phyloP scores from a whole-genome alignment of 1,284 basidiomycete genomes.

The Athelia sp. region DNA sequence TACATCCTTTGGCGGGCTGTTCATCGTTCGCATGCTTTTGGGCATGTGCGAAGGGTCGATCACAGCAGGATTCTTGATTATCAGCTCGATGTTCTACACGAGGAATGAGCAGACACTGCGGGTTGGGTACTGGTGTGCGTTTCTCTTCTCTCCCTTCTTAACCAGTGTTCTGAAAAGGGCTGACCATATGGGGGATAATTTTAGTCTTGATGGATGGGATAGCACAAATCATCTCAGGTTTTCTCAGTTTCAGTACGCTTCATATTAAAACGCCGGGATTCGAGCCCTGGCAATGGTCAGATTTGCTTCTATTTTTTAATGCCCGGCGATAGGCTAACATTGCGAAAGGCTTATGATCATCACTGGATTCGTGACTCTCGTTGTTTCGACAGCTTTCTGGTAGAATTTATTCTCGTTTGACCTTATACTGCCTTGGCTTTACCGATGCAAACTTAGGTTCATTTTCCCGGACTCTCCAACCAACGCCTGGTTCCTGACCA shows the following conservation, averaged over 20 bases:
- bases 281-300: slow-evolving; percentile 52
- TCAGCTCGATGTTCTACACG: slow-evolving; percentile 72
- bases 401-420: slow-evolving; percentile 19
- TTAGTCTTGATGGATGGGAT: slow-evolving; percentile 61
- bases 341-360: slow-evolving; percentile 50
- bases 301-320: slow-evolving; percentile 7
- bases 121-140: slow-evolving; percentile 73
- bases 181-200: background rate
- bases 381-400: slow-evolving; percentile 55
- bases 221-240: slow-evolving; percentile 63
- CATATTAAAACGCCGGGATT: slow-evolving; percentile 38
- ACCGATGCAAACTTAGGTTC: slow-evolving; percentile 36
- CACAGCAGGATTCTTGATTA: slow-evolving; percentile 78
- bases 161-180: background rate
- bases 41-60: slow-evolving; percentile 66
- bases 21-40: slow-evolving; percentile 45
- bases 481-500: slow-evolving; percentile 65
- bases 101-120: slow-evolving; percentile 68
- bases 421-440: background rate
- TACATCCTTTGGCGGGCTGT: slow-evolving; percentile 46
- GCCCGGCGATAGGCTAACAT: too few species aligned
- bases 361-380: slow-evolving; percentile 56
- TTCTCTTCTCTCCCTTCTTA: background rate
- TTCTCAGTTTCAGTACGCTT: slow-evolving; percentile 48
- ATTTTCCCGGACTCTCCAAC: slow-evolving; percentile 75